Evolutionary conservation across 805 yeast genomes (phyloP).

Genomic region (Wickerhamomyces sydowiorum): DNA sequence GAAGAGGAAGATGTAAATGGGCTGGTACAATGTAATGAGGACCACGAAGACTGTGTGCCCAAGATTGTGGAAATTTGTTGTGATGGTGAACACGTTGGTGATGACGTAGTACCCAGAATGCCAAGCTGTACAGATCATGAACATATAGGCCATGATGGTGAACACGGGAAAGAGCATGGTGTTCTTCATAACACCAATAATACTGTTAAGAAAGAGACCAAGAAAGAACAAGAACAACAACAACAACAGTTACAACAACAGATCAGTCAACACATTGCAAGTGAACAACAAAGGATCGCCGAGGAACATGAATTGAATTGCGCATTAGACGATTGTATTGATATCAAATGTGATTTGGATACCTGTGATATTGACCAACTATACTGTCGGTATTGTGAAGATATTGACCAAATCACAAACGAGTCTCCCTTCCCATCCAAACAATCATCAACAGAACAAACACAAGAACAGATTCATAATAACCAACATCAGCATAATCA

Average conservation of each 20-base stretch:
- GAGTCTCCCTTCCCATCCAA: background rate
- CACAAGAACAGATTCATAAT: slow-evolving; percentile 17
- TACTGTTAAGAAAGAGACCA: too few species aligned
- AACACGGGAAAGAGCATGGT: background rate
- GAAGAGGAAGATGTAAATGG: slow-evolving; percentile 15
- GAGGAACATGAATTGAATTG: slow-evolving; percentile 13
- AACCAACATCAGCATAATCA: background rate
- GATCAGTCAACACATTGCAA: background rate
- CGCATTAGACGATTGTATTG: slow-evolving; percentile 19
- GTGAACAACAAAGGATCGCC: background rate
- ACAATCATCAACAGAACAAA: background rate
- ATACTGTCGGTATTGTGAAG: slow-evolving; percentile 26
- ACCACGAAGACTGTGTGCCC: slow-evolving; percentile 29
- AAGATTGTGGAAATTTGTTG: slow-evolving; percentile 36
- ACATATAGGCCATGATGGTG: background rate
- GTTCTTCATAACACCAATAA: background rate
- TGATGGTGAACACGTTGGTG: slow-evolving; percentile 23
- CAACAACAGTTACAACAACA: background rate
- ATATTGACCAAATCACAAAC: slow-evolving; percentile 3
- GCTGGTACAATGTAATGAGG: slow-evolving; percentile 12
- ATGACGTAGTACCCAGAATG: slow-evolving; percentile 5
- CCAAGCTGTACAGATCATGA: slow-evolving; percentile 9
- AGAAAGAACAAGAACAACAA: background rate
- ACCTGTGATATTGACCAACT: slow-evolving; percentile 28
- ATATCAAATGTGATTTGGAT: slow-evolving; percentile 22